A percentile compares a stretch with the other conserved stretches of the same genome.
These are phyloP conservation scores for Lachnellula hyalina DNA, from an alignment of 2,329 filamentous ascomycete species.

Conservation along the genomic window DNA sequence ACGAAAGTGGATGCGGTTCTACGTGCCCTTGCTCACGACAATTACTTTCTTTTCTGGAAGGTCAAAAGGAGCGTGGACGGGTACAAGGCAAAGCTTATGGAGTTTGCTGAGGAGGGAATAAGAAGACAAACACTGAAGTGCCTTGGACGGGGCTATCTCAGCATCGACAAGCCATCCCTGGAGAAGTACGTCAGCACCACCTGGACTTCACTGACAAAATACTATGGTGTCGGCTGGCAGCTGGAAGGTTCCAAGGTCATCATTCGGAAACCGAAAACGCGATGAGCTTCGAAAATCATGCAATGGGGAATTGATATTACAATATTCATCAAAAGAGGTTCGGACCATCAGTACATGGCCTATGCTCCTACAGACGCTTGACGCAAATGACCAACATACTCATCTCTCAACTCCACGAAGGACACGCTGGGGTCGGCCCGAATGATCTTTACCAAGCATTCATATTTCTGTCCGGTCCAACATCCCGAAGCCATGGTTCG, in stretches of 20 bases:
- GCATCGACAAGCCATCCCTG: conserved; percentile 61
- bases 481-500: neutral
- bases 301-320: no score
- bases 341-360: neutral
- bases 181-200: conserved; percentile 60
- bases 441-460: neutral
- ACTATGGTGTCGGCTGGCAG: conserved; percentile 80
- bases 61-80: conserved; percentile 70
- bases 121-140: conserved; percentile 77
- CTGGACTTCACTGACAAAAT: conserved; percentile 67
- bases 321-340: no score
- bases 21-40: conserved; percentile 67
- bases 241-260: conserved; percentile 66
- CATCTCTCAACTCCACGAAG: no score
- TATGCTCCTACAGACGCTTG: neutral
- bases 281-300: conserved; percentile 25
- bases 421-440: neutral
- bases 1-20: conserved; percentile 65
- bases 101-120: conserved; percentile 72
- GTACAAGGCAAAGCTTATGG: conserved; percentile 72
- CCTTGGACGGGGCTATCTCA: conserved; percentile 75
- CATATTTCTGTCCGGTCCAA: neutral
- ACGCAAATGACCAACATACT: neutral
- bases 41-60: conserved; percentile 75
- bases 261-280: conserved; percentile 59